Evolutionary conservation across 805 yeast genomes (phyloP).

Genomic region (Candida morakotiae): DNA sequence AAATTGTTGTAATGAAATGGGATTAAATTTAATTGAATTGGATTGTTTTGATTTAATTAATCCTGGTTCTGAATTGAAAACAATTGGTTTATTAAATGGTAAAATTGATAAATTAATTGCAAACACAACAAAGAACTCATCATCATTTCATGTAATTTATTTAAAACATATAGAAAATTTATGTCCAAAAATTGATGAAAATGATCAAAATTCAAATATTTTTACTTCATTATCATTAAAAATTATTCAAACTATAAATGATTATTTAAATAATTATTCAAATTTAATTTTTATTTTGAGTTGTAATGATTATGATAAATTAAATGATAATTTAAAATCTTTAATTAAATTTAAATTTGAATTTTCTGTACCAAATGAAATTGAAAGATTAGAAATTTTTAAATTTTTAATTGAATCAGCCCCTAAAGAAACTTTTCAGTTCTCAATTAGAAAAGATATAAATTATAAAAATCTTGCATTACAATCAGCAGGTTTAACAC

Average conservation of each 20-base stretch:
- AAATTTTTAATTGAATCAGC: conserved; percentile 34
- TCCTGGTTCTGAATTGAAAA: conserved; percentile 71
- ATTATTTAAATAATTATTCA: conserved; percentile 41
- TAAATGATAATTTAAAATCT: conserved; percentile 64
- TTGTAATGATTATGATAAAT: conserved; percentile 65
- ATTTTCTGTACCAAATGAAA: conserved; percentile 73
- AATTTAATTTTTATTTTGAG: conserved; percentile 55
- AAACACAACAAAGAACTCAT: conserved; percentile 20
- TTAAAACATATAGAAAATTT: conserved; percentile 73
- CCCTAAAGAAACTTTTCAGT: too few relatives aligned
- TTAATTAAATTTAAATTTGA: conserved; percentile 73
- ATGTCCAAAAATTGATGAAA: conserved; percentile 63
- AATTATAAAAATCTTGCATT: conserved; percentile 57
- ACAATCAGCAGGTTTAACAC: conserved; percentile 91
- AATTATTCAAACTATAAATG: conserved; percentile 53
- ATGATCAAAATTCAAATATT: conserved; percentile 38
- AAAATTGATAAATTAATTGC: conserved; percentile 60
- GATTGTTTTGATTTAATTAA: conserved; percentile 67
- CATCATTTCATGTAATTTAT: conserved; percentile 43
- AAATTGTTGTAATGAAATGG: conserved; percentile 52
- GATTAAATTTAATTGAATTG: conserved; percentile 61
- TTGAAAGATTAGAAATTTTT: conserved; percentile 66
- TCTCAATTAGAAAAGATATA: conserved; percentile 40
- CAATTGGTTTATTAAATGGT: conserved; percentile 74
- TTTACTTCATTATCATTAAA: conserved; percentile 48